Conservation (phyloP, 495 filamentous ascomycete species). For the Cladorrhinum samala region DNA sequence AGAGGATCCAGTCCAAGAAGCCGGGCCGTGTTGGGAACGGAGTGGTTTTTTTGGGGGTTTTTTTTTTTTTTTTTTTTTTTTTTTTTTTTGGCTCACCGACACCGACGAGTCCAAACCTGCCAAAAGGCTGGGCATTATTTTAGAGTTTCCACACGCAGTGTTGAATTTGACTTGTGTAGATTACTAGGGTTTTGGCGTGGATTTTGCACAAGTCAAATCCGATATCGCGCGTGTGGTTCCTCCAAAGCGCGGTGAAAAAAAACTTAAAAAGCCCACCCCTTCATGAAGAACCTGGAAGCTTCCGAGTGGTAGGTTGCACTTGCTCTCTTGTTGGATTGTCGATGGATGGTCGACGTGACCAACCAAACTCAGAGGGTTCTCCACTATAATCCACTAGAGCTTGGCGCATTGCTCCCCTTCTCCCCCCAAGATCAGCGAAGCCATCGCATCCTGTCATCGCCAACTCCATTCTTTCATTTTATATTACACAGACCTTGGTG, state of each 20-base stretch:
- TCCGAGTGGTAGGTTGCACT: neutral
- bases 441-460: neutral
- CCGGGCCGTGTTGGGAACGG: constrained; percentile 2
- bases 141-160: neutral
- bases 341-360: neutral
- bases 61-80: too few relatives aligned
- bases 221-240: too few relatives aligned
- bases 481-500: too few relatives aligned
- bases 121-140: neutral
- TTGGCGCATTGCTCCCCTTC: neutral
- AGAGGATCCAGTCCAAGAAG: constrained; percentile 3
- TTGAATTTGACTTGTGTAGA: too few relatives aligned
- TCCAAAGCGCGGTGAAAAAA: neutral
- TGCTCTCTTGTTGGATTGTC: neutral
- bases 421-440: neutral
- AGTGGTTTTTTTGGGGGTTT: too few relatives aligned
- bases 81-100: neutral
- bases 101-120: neutral
- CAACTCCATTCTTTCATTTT: neutral
- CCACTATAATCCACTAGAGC: neutral
- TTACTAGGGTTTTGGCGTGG: too few relatives aligned
- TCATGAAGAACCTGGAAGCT: neutral
- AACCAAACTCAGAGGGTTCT: neutral
- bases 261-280: neutral
- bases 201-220: too few relatives aligned